Conservation (phyloP, 129 eudicot genomes). For the Artemisia tridentata region DNA sequence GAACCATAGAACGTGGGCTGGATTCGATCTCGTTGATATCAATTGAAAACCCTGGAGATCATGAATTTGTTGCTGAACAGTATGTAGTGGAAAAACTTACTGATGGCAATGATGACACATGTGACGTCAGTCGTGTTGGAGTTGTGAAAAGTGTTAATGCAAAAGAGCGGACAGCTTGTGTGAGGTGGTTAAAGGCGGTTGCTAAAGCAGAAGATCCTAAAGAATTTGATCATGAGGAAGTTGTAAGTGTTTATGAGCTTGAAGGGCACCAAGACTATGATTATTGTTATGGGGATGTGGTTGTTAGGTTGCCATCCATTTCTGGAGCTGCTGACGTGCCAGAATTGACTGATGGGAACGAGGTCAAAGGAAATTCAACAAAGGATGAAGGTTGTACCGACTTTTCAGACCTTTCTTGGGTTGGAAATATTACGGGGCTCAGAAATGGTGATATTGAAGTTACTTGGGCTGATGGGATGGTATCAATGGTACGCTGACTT, state of each 20-base stretch:
- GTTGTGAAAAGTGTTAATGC: constrained; percentile 95
- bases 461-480: constrained; percentile 99
- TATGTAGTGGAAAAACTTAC: constrained; percentile 85
- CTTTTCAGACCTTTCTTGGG: constrained; percentile 94
- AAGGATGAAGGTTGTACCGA: constrained; percentile 6
- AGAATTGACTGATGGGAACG: constrained; percentile 27
- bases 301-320: constrained; percentile 80
- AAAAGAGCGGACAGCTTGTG: constrained; percentile 89
- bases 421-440: constrained; percentile 96
- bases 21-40: constrained; percentile 72
- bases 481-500: constrained; percentile 58
- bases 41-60: constrained; percentile 94
- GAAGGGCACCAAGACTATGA: constrained; percentile 98
- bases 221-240: constrained; percentile 87
- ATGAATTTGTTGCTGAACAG: constrained; percentile 94
- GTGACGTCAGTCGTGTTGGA: constrained; percentile 74
- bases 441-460: constrained; percentile 95
- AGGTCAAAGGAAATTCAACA: constrained; percentile 26
- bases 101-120: constrained; percentile 49
- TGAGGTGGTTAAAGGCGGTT: constrained; percentile 86
- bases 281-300: constrained; percentile 97
- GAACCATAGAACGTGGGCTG: constrained; percentile 50
- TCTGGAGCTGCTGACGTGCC: constrained; percentile 28
- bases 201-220: constrained; percentile 79
- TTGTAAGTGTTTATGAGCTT: constrained; percentile 96